Evolutionary conservation across 352 stramenopile species (phyloP).

Genomic region (Phytophthora fragariae): DNA sequence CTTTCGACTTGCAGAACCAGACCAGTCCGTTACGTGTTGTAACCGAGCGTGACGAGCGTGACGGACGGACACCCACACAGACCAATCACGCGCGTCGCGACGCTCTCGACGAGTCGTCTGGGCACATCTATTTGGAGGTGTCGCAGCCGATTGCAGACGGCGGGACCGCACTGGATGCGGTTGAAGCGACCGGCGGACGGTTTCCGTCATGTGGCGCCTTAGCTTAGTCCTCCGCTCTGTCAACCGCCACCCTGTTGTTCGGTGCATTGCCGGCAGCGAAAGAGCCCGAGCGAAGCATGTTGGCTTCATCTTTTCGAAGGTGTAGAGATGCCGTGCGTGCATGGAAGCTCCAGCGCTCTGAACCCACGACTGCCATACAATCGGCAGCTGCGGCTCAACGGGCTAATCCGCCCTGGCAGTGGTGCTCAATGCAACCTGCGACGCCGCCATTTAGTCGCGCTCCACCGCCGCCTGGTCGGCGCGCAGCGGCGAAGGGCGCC

Average conservation of each 20-base stretch:
- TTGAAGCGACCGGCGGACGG: constrained; percentile 14
- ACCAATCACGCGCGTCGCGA: constrained; percentile 34
- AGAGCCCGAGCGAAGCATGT: neutral
- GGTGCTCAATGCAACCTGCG: neutral
- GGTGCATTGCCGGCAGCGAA: neutral
- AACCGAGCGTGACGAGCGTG: constrained; percentile 70
- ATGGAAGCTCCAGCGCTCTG: constrained; percentile 24
- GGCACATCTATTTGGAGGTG: constrained; percentile 25
- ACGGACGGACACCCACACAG: constrained; percentile 56
- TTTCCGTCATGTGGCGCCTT: constrained; percentile 33
- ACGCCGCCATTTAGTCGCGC: constrained; percentile 3
- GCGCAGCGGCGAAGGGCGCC: constrained; percentile 1
- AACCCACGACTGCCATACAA: constrained; percentile 25
- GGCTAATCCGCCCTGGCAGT: neutral
- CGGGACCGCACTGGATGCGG: neutral
- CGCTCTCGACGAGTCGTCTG: constrained; percentile 26
- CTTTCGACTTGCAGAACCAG: constrained; percentile 30
- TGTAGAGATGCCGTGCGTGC: constrained; percentile 18
- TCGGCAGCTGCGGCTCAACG: neutral
- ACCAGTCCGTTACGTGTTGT: constrained; percentile 25
- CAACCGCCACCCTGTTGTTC: neutral
- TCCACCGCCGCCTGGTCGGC: neutral
- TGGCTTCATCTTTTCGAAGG: constrained; percentile 22
- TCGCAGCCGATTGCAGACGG: constrained; percentile 18
- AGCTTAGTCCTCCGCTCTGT: constrained; percentile 9